A percentile compares a stretch with the other conserved stretches of the same genome.
Conservation (phyloP, 192 early-diverging fungal genomes). For the Coemansia asiatica region DNA sequence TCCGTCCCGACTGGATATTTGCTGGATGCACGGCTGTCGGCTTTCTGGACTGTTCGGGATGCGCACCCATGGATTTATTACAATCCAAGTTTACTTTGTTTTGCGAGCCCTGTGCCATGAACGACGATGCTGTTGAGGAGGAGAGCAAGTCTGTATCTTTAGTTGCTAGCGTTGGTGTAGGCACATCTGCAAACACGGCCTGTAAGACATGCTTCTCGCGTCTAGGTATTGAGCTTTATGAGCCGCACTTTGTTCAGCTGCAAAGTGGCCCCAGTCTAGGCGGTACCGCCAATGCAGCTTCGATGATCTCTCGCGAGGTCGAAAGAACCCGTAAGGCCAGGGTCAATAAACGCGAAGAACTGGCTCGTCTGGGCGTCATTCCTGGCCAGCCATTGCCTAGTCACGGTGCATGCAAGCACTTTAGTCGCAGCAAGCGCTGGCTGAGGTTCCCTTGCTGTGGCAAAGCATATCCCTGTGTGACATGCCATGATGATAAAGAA, state of each 20-base stretch:
- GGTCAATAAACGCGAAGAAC: slow-evolving; percentile 54
- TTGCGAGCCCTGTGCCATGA: slow-evolving; percentile 65
- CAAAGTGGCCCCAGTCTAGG: slow-evolving; percentile 35
- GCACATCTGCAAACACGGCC: slow-evolving; percentile 10
- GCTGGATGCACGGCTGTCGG: slow-evolving; percentile 60
- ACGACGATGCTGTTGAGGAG: slow-evolving; percentile 29
- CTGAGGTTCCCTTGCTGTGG: slow-evolving; percentile 92
- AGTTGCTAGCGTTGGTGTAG: slow-evolving; percentile 28
- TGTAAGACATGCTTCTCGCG: slow-evolving; percentile 44
- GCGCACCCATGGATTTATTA: slow-evolving; percentile 68
- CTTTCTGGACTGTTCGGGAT: slow-evolving; percentile 71
- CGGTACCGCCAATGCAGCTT: slow-evolving; percentile 36
- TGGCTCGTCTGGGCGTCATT: slow-evolving; percentile 62
- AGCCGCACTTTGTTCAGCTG: slow-evolving; percentile 58
- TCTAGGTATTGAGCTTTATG: slow-evolving; percentile 46
- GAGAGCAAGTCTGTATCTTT: slow-evolving; percentile 8
- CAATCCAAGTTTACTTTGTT: slow-evolving; percentile 68
- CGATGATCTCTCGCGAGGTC: slow-evolving; percentile 39
- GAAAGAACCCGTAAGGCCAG: slow-evolving; percentile 54
- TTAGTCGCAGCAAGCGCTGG: slow-evolving; percentile 84
- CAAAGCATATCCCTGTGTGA: slow-evolving; percentile 78
- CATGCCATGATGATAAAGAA: slow-evolving; percentile 79
- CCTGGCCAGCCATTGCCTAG: slow-evolving; percentile 74
- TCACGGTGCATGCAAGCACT: slow-evolving; percentile 82
- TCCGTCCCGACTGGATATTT: slow-evolving; percentile 65